Base-by-base conservation (phyloP, 164 flowering plant species). In the Vitis riparia region DNA sequence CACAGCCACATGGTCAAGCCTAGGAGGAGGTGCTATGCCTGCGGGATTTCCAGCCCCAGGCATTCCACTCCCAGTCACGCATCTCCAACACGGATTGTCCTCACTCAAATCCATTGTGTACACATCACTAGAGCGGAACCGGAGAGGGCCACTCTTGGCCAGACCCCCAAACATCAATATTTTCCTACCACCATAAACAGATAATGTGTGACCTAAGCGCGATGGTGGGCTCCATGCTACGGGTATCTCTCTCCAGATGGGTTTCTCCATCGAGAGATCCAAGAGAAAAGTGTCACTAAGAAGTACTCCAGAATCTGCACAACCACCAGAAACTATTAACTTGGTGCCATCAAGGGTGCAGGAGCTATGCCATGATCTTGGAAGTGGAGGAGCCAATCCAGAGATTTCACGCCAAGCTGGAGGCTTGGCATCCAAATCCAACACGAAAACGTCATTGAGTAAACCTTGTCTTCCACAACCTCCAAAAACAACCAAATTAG, bases 301-400 rank as follows among this genome's bases (percentile, higher is more conserved):
- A 62, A 93, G 96, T 17, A 91, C 98, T 37, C 98, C 97, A 52
- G 96, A 88, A 82, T 94, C 97, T 12, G 97, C 94, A 82, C 98
- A 94, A 9, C 98, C 98, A 69, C 98, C 97, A 55, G 96, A 94
- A 59, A 91, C 97, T 11, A 94, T 84, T 80, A 94, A 73, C 81
- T 91, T 90, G 13, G 93, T 87, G 16, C 98, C 97, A 73, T 91
- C 98, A 57, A 94, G 91, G 8, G 98, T 91, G 80, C 98, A 94
- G 5, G 98, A 94, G 71, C 98, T 94, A 71, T 94, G 98, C 98
- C 98, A 94, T 74, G 98, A 91, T 80, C 98, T 84, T 13, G 98
- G 96, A 59, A 91, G 83, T 1, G 98, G 98, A 51, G 97, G 98
- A 1, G 88, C 92, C 67, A 87, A 74, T n/a, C 95, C 91, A 30